A percentile compares a stretch with the other conserved stretches of the same genome.
Evolutionary conservation across 1,139 yeast genomes (phyloP).

Genomic region (Komagataea norvegica): DNA sequence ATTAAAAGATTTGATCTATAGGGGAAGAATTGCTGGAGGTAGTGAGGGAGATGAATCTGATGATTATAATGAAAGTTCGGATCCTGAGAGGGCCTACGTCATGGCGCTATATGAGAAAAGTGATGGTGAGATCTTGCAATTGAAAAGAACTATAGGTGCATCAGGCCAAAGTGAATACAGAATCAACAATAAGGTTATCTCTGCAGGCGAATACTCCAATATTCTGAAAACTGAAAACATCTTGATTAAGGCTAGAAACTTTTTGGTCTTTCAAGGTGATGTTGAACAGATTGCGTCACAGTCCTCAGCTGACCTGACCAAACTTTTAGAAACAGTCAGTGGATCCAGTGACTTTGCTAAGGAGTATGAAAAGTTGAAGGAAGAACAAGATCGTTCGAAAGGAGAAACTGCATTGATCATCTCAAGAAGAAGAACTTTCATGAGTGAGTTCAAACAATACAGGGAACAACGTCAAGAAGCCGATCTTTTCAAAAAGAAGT

Average conservation of each 20-base stretch:
- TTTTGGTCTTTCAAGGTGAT: slow-evolving; percentile 94
- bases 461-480: slow-evolving; percentile 74
- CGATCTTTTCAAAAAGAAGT: slow-evolving; percentile 56
- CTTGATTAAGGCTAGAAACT: slow-evolving; percentile 83
- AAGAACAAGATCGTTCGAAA: slow-evolving; percentile 62
- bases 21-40: slow-evolving; percentile 46
- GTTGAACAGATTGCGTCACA: slow-evolving; percentile 93
- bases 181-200: slow-evolving; percentile 58
- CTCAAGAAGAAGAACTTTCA: slow-evolving; percentile 66
- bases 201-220: slow-evolving; percentile 60
- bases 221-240: slow-evolving; percentile 78
- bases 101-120: slow-evolving; percentile 68
- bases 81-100: slow-evolving; percentile 72
- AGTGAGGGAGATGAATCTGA: slow-evolving; percentile 18
- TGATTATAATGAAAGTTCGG: slow-evolving; percentile 24
- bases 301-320: slow-evolving; percentile 70
- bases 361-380: slow-evolving; percentile 66
- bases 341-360: slow-evolving; percentile 67
- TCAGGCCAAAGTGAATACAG: slow-evolving; percentile 66
- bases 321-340: slow-evolving; percentile 73
- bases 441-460: slow-evolving; percentile 75
- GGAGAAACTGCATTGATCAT: slow-evolving; percentile 62
- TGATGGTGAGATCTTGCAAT: slow-evolving; percentile 46
- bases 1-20: slow-evolving; percentile 71
- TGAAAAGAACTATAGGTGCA: slow-evolving; percentile 51